Base-by-base conservation (phyloP, 2,329 filamentous ascomycete genomes). In the Ceratocystis cubensis region DNA sequence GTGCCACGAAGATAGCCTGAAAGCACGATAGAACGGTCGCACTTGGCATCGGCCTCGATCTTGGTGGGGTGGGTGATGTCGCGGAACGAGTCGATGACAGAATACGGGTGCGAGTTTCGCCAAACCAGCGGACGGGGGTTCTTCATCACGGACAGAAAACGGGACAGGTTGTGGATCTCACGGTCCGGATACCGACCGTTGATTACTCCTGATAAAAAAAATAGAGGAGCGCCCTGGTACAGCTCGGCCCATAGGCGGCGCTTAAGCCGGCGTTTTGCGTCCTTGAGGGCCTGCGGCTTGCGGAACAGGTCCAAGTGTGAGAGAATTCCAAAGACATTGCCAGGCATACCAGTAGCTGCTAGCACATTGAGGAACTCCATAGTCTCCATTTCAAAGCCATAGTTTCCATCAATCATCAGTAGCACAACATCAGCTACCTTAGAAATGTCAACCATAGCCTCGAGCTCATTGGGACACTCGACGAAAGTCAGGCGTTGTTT, bases 331-430 rank as follows among this genome's bases (percentile, higher is more conserved):
- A 99, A 97, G 46, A 99, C 92, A 72, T 99, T 99, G 70, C 94
- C 93, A 0, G 95, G 94, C 93, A 99, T 97, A 75, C 94, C 94
- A 37, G 89, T 96, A 1, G 91, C 85, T n/a, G 89, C 88, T 63
- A 99, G 80, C 20, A 96, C 87, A 72, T 96, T 97, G 73, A 99
- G 79, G 69, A 99, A 99, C 77, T 99, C 94, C 94, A 99, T 99
- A 0, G 94, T 99, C 81, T 99, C 94, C 94, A 99, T 99, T 78
- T 99, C 94, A 74, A 99, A 99, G 15, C 94, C 95, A 73, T 89
- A 99, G 77, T 97, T 97, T 66, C 94, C 95, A 74, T 99, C 94
- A 71, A 99, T 99, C 89, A 99, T 94, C 66, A 99, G 82, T 63
- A 99, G 81, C 5, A 97, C 90, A 72, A 99, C 96, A 75, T 99